phyloP scores from a whole-genome alignment of 371 early-diverging fungal genomes.

The Mucor irregularis region DNA sequence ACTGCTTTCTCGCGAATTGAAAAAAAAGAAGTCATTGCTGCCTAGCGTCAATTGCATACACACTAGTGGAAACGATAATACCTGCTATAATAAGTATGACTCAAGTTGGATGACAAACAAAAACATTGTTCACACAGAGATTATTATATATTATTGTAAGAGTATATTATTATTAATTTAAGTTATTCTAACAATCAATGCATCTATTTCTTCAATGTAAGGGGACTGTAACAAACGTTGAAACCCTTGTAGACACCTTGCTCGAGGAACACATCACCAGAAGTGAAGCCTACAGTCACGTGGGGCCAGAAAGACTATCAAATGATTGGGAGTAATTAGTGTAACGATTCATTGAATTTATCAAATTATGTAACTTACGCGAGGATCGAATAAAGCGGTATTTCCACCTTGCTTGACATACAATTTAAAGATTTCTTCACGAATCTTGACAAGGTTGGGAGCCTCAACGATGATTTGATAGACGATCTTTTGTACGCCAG shows the following conservation, averaged over 20 bases:
- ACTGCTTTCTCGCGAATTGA: too few species aligned
- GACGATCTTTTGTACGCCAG: slow-evolving; percentile 28
- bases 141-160: too few species aligned
- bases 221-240: slow-evolving; percentile 63
- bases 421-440: slow-evolving; percentile 52
- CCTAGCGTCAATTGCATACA: too few species aligned
- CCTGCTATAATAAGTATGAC: too few species aligned
- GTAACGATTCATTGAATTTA: neutral
- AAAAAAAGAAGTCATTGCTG: too few species aligned
- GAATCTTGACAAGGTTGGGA: slow-evolving; percentile 42
- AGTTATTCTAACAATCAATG: neutral
- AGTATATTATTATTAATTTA: neutral
- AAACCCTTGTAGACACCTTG: slow-evolving; percentile 76
- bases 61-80: too few species aligned
- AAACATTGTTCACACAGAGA: too few species aligned
- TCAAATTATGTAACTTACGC: slow-evolving; percentile 20
- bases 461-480: slow-evolving; percentile 47
- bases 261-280: slow-evolving; percentile 65
- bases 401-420: slow-evolving; percentile 60
- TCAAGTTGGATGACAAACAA: too few species aligned
- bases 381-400: slow-evolving; percentile 57
- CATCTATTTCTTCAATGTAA: neutral
- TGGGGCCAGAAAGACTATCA: slow-evolving; percentile 68
- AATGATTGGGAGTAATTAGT: neutral
- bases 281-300: slow-evolving; percentile 69